Evolutionary conservation across 176 grass and related monocot species (phyloP), one percentile per base, ranked within the genome.

Genomic region (Zoysia japonica): DNA sequence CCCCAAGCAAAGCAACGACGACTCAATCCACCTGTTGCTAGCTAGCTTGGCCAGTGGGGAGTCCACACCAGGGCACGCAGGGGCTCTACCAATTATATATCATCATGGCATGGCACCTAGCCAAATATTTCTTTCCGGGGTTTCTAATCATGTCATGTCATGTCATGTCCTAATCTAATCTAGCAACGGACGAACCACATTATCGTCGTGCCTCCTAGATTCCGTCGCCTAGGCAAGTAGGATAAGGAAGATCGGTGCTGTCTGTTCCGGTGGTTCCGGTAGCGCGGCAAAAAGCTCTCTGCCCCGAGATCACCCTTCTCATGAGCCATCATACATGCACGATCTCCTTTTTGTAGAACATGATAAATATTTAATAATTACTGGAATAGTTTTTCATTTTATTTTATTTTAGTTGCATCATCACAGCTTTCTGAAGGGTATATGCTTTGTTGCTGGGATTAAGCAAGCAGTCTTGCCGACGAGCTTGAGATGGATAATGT

Each of bases 151-250:
- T 69, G 61, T 64, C 65, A 61, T 69, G 61, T 64, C 65, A 61
- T 28, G 28, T 28, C 28, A 28, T 47, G 45, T 76, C 63, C 47
- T 7, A 80, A 16, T 79, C 60, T 2, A 79, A 37, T 80, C 63
- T 44, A 15, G 55, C 12, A 81, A 53, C 55, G 9, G 75, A 52
- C 19, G 6, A 67, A 51, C 46, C 46, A 17, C 54, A 65, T 38
- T 15, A 57, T 53, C 75, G 12, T 76, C 78, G 74, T 76, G 64
- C 54, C 28, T 76, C 84, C 46, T 59, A 76, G 78, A 76, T 81
- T 81, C 71, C 71, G 6, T 62, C 71, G 48, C 71, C 72, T 81
- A 75, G 68, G 49, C 13, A 49, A 47, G 70, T 15, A 75, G 51
- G 70, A 63, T 40, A 72, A 17, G 67, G 2, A 19, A 12, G 17